These are phyloP conservation scores for Hortaea werneckii DNA, from an alignment of 2,329 filamentous ascomycete species.

Conservation along the genomic window DNA sequence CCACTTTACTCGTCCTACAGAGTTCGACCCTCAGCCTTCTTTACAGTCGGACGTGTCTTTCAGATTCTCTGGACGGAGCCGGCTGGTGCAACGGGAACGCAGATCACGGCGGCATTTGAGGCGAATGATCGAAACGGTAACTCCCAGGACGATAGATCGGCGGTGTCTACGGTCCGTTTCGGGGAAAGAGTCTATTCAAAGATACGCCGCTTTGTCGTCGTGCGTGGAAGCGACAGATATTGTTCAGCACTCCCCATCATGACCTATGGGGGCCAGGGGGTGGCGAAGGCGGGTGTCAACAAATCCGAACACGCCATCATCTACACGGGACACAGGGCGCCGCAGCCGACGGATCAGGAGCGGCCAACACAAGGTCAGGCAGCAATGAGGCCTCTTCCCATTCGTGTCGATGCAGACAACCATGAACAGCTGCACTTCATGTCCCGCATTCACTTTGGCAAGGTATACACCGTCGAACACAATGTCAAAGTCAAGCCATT, in stretches of 20 bases:
- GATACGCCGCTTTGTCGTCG: conserved; percentile 17
- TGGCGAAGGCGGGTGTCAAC: conserved; percentile 7
- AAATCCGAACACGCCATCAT: conserved; percentile 20
- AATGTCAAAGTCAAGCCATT: conserved; percentile 14
- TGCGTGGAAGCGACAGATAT: conserved; percentile 8
- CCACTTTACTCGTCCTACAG: no score
- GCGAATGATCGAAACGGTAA: neutral
- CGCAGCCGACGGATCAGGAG: conserved; percentile 2
- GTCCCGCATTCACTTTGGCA: conserved; percentile 12
- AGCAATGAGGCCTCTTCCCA: conserved; percentile 8
- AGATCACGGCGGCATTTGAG: neutral
- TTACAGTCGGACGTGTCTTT: neutral
- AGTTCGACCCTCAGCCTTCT: no score
- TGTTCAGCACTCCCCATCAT: conserved; percentile 12
- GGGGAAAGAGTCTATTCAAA: conserved; percentile 14
- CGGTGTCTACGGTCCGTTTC: neutral
- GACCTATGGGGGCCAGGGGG: conserved; percentile 15
- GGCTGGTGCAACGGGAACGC: neutral
- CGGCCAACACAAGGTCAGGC: conserved; percentile 3
- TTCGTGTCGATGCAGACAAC: conserved; percentile 10
- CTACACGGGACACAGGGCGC: conserved; percentile 8
- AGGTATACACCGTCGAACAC: conserved; percentile 14
- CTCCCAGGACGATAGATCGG: no score
- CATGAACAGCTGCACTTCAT: conserved; percentile 3
- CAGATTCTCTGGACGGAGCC: neutral